phyloP scores from a whole-genome alignment of 164 flowering plant genomes.

The Macadamia integrifolia region DNA sequence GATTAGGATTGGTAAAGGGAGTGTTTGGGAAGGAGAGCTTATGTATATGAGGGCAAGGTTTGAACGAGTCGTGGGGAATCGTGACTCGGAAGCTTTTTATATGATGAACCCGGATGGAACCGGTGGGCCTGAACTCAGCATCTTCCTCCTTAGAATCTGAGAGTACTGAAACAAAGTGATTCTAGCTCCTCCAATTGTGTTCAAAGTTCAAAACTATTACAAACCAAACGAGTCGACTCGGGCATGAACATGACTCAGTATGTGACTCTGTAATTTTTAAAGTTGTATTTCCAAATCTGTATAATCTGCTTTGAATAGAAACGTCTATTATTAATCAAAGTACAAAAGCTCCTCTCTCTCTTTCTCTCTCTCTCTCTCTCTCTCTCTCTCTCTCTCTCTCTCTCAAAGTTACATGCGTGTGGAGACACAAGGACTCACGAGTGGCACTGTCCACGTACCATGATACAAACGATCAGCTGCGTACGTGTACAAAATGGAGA shows the following conservation, averaged over 20 bases:
- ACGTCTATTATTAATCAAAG: no score
- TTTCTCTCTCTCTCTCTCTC: no score
- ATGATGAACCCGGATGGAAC: conserved; percentile 80
- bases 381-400: no score
- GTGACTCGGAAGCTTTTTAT: conserved; percentile 81
- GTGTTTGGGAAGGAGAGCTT: conserved; percentile 52
- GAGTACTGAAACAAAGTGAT: not conserved
- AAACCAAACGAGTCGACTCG: not conserved
- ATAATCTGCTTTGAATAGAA: not conserved
- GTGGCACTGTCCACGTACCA: no score
- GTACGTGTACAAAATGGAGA: no score
- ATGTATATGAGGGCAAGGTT: conserved; percentile 74
- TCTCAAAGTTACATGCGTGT: no score
- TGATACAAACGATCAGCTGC: no score
- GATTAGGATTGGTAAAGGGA: conserved; percentile 12
- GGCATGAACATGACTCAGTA: not conserved
- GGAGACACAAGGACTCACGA: no score
- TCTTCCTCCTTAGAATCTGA: conserved; percentile 65
- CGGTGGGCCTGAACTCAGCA: conserved; percentile 75
- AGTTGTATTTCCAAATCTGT: not conserved
- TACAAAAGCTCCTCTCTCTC: no score
- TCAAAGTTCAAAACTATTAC: no score
- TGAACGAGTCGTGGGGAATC: conserved; percentile 72
- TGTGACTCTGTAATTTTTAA: no score
- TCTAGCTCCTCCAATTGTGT: not conserved